Evolutionary conservation across 352 stramenopile genomes (phyloP), one percentile per base, ranked within the genome.

Genomic region (Phytopythium chamaehyphon): DNA sequence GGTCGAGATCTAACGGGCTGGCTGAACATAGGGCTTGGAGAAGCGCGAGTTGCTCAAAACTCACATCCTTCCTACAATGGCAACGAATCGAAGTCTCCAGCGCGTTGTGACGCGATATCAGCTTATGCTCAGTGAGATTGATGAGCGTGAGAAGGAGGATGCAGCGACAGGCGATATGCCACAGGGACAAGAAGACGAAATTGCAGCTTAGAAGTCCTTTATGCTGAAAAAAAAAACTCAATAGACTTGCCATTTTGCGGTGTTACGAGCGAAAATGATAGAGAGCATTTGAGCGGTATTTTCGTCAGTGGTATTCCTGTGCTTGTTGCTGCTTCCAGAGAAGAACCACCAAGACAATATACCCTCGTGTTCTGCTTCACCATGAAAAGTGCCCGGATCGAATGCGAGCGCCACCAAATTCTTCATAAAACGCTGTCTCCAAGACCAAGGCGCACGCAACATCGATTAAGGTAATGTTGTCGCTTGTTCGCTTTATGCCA

Each of bases 51-150:
- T 95, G 37, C 67, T 95, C 24, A 88, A 82, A 42, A 65, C 63
- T 2, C 59, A 82, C 33, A 75, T 95, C 26, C 61, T 95, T 42
- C 85, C 82, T 18, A 86, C 76, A 19, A 90, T 95, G 58, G 83
- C 82, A 22, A 65, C 72, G 10, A 93, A 95, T 54, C 82, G 82
- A 31, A 71, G 79, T 44, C 68, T 95, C 14, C 85, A 95, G 61
- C 85, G 82, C 19, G 71, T 95, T 12, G 82, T 91, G 36, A 74
- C 74, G 28, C 92, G 93, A 60, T 95, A 87, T 52, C 76, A 92
- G 55, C 62, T 91, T 18, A 89, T 92, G 76, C 56, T 93, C 38
- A 79, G 75, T 43, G 83, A 93, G 43, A 88, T 88, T 35, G 68
- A 76, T 9, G 46, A 59, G 0, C 69, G 69, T 26, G 71, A 87